A percentile compares a stretch with the other conserved stretches of the same genome.
These are phyloP conservation scores for Xylaria nigripes DNA, from an alignment of 495 filamentous ascomycete genomes.

Conservation along the genomic window DNA sequence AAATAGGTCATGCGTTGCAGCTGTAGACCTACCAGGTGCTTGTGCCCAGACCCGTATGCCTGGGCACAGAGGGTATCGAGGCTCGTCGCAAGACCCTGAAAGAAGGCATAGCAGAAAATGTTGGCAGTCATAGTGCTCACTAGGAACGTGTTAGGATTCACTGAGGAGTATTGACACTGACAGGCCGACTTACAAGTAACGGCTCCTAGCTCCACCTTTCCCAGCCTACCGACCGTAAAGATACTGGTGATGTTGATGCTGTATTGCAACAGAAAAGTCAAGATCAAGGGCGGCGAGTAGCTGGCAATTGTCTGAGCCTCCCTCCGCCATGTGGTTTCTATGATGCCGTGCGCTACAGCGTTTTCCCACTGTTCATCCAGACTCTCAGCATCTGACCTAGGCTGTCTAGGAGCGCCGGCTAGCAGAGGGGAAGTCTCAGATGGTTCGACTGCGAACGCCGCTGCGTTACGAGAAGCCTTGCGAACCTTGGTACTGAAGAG, in stretches of 20 bases:
- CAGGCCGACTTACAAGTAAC: constrained; percentile 39
- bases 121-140: constrained; percentile 65
- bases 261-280: constrained; percentile 69
- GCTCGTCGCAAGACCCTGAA: constrained; percentile 61
- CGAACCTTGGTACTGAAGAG: constrained; percentile 41
- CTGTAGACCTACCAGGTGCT: constrained; percentile 60
- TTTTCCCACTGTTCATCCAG: constrained; percentile 66
- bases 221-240: constrained; percentile 58
- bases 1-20: constrained; percentile 64
- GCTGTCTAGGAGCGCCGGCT: constrained; percentile 1
- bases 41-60: constrained; percentile 63
- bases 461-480: constrained; percentile 23
- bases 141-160: constrained; percentile 7
- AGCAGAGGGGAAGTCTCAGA: constrained; percentile 39
- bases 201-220: constrained; percentile 54
- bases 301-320: constrained; percentile 58
- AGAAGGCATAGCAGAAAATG: constrained; percentile 63
- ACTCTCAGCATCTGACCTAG: constrained; percentile 24
- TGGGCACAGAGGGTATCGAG: constrained; percentile 69
- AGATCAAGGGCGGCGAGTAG: constrained; percentile 52
- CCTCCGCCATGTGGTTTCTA: constrained; percentile 77
- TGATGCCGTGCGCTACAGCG: constrained; percentile 60
- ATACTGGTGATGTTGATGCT: constrained; percentile 60
- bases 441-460: constrained; percentile 24
- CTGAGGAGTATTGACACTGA: not conserved